Evolutionary conservation across 78 protist genomes (phyloP), one percentile per base, ranked within the genome.

Genomic region (Tieghemostelium lacteum): DNA sequence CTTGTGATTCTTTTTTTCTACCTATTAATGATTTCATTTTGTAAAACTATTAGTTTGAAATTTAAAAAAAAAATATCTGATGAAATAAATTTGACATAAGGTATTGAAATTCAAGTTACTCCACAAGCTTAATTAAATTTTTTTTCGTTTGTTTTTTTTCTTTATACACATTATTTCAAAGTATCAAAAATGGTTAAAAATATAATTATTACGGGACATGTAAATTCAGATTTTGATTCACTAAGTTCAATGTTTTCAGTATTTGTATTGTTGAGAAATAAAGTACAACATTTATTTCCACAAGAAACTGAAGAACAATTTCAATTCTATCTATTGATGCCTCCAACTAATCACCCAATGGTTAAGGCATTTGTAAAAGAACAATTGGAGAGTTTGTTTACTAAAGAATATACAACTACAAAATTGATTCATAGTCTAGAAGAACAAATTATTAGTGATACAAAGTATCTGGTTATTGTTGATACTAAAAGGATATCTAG

Each of bases 401-500:
- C n/a, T n/a, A 45, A 45, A 45, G 52, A 45, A 10, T 45, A 45
- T 45, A 45, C 6, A 6, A 14, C 10, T 6, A 45, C 52, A 3
- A 22, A 45, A 5, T 28, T 50, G 17, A 4, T 24, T 19, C 45
- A 4, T 5, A 69, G 45, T 50, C 17, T 37, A 20, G 20, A 24
- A 24, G 2, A 39, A 6, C 10, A 7, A 4, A 54, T 45, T 24
- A 3, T 58, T 39, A 14, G 31, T 29, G 45, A 39, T 50, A 24
- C 29, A 45, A 29, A 24, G 42, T 45, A 69, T 22, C n/a, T 69
- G 28, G 36, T 69, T 37, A 50, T 69, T 26, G 75, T 69, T 1
- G 75, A 69, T 45, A 69, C 75, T 1, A 69, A 69, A 16, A 20
- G 75, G 29, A 45, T 69, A 39, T 45, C 61, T 1, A 69, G 75